A percentile compares a stretch with the other conserved stretches of the same genome.
These are phyloP conservation scores for Basipetospora chlamydospora DNA, from an alignment of 2,329 filamentous ascomycete species.

Conservation along the genomic window DNA sequence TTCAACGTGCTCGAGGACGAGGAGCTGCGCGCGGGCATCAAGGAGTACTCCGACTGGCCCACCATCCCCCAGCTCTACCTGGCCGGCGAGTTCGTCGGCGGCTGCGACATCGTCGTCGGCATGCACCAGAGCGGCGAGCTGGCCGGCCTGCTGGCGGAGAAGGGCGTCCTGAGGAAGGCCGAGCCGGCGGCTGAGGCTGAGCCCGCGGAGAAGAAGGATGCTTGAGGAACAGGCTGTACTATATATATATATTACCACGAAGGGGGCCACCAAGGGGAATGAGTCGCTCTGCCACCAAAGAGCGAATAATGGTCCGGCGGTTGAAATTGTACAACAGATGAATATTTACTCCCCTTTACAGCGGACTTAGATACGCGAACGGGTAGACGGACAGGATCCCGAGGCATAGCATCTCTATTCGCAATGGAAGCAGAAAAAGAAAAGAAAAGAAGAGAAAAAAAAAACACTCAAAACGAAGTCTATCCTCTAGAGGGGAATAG, in stretches of 20 bases:
- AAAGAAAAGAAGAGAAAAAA: background rate
- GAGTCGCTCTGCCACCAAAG: no score
- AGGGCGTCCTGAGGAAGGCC: conserved; percentile 80
- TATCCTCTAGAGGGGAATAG: conserved; percentile 40
- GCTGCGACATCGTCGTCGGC: conserved; percentile 90
- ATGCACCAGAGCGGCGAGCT: conserved; percentile 97
- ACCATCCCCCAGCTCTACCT: conserved; percentile 96
- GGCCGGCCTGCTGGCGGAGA: conserved; percentile 82
- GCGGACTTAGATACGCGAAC: no score
- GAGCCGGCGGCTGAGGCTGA: conserved; percentile 40
- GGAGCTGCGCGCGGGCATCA: conserved; percentile 80
- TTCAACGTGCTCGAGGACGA: conserved; percentile 93
- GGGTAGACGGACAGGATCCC: no score
- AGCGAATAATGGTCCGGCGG: no score
- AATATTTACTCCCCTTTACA: no score
- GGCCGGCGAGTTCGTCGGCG: conserved; percentile 88
- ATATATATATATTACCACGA: background rate
- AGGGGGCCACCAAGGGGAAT: no score
- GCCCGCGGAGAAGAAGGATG: conserved; percentile 16
- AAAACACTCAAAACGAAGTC: no score
- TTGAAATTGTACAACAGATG: no score
- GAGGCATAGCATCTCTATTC: no score
- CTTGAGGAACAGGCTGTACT: no score
- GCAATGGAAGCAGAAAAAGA: no score
- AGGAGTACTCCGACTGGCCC: conserved; percentile 98